These are phyloP conservation scores for Colletotrichum trifolii DNA, from an alignment of 2,329 filamentous ascomycete genomes.

Conservation along the genomic window DNA sequence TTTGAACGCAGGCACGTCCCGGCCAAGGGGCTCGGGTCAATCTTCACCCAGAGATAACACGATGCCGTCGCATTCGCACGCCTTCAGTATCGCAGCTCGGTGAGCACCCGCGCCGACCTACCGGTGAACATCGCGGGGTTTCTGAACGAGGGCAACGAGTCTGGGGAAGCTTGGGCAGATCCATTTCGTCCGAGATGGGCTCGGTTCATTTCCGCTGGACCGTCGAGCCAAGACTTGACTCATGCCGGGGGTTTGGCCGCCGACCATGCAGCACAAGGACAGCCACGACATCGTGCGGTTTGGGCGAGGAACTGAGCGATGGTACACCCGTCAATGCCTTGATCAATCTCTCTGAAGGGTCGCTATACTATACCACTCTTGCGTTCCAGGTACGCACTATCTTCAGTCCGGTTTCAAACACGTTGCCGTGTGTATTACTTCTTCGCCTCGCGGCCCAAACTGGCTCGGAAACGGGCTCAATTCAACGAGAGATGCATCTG, in stretches of 20 bases:
- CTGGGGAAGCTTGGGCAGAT: conserved; percentile 37
- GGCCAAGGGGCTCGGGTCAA: conserved; percentile 29
- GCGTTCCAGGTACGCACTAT: too few relatives aligned
- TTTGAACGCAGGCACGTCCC: conserved; percentile 33
- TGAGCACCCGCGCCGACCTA: conserved; percentile 24
- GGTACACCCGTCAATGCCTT: conserved; percentile 14
- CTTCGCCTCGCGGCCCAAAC: conserved; percentile 1
- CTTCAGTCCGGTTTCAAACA: too few relatives aligned
- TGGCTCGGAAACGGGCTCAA: background rate
- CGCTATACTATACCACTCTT: too few relatives aligned
- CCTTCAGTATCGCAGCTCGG: conserved; percentile 3
- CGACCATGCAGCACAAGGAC: background rate
- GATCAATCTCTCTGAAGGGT: background rate
- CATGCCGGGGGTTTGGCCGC: conserved; percentile 21
- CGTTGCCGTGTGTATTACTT: too few relatives aligned
- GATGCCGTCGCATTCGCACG: conserved; percentile 9
- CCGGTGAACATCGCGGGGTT: conserved; percentile 29
- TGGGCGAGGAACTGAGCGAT: conserved; percentile 26
- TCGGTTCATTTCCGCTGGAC: conserved; percentile 36
- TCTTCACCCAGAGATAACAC: conserved; percentile 31
- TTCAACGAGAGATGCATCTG: conserved; percentile 3
- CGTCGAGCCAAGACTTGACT: conserved; percentile 25
- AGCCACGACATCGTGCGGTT: conserved; percentile 8
- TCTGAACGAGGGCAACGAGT: conserved; percentile 14
- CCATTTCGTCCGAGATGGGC: conserved; percentile 26